These are phyloP conservation scores for Colletotrichum paranaense DNA, from an alignment of 2,329 filamentous ascomycete species.

Conservation along the genomic window DNA sequence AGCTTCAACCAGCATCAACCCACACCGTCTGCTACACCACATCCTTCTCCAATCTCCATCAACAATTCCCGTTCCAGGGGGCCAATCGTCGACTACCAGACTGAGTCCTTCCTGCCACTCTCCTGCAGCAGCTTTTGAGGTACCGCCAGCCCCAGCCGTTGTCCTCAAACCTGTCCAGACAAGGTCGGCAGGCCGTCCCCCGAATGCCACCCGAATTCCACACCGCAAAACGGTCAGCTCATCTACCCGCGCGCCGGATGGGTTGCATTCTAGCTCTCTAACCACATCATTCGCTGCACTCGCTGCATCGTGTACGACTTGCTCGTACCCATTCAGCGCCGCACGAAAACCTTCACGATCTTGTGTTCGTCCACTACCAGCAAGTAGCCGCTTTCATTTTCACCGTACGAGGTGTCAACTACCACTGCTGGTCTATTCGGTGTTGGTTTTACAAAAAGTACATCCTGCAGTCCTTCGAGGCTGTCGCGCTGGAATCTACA, in stretches of 20 bases:
- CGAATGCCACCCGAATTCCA: neutral
- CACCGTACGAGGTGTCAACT: neutral
- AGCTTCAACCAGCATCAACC: slow-evolving; percentile 25
- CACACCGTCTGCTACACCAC: slow-evolving; percentile 6
- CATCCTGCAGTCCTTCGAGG: neutral
- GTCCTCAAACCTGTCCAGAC: neutral
- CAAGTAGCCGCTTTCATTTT: neutral
- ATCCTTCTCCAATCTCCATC: slow-evolving; percentile 16
- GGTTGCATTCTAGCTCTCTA: neutral
- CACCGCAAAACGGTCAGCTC: neutral
- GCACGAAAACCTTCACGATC: neutral
- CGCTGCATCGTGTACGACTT: neutral
- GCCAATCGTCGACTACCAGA: slow-evolving; percentile 28
- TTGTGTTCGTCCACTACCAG: neutral
- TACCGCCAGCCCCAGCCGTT: neutral
- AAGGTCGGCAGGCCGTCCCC: slow-evolving; percentile 1
- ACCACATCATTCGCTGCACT: neutral
- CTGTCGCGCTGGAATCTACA: neutral
- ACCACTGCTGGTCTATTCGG: neutral
- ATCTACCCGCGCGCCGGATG: neutral
- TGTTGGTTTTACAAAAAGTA: neutral
- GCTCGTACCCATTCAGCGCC: neutral
- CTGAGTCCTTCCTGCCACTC: slow-evolving; percentile 5
- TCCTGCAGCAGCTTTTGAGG: slow-evolving; percentile 1
- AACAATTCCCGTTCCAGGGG: slow-evolving; percentile 3